Evolutionary conservation across 2,329 filamentous ascomycete species (phyloP).

Genomic region (Colletotrichum orchidophilum): DNA sequence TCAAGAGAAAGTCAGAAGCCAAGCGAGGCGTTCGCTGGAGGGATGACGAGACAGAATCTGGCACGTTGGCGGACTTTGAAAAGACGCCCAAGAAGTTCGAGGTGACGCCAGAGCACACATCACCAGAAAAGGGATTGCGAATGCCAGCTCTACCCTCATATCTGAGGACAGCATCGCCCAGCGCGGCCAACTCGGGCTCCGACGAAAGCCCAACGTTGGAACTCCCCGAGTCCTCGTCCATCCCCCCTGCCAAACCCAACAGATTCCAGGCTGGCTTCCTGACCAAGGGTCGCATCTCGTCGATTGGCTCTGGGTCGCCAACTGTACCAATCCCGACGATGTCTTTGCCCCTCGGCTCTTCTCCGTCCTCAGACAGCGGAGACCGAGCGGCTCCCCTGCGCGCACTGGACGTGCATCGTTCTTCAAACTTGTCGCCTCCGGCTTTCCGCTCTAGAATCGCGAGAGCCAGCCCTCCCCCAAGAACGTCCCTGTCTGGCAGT

Average conservation of each 20-base stretch:
- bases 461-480: conserved; percentile 42
- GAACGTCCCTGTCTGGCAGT: conserved; percentile 44
- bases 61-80: conserved; percentile 88
- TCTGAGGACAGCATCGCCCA: conserved; percentile 51
- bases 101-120: conserved; percentile 62
- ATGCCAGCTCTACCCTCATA: conserved; percentile 61
- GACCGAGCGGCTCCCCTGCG: conserved; percentile 57
- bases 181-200: conserved; percentile 46
- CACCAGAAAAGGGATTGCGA: conserved; percentile 54
- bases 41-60: conserved; percentile 85
- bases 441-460: conserved; percentile 44
- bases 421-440: conserved; percentile 61
- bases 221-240: conserved; percentile 53
- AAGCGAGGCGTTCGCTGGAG: conserved; percentile 91
- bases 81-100: conserved; percentile 81
- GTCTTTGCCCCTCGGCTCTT: conserved; percentile 65
- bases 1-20: conserved; percentile 75
- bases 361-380: conserved; percentile 59
- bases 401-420: conserved; percentile 58
- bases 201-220: conserved; percentile 68
- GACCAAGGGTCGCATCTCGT: conserved; percentile 60
- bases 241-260: conserved; percentile 64
- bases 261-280: conserved; percentile 92
- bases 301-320: conserved; percentile 67
- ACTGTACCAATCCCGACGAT: conserved; percentile 64